Percentiles rank a stretch among this genome's conserved stretches.
These are phyloP conservation scores for Cytospora leucostoma DNA, from an alignment of 2,329 filamentous ascomycete species.

Conservation along the genomic window DNA sequence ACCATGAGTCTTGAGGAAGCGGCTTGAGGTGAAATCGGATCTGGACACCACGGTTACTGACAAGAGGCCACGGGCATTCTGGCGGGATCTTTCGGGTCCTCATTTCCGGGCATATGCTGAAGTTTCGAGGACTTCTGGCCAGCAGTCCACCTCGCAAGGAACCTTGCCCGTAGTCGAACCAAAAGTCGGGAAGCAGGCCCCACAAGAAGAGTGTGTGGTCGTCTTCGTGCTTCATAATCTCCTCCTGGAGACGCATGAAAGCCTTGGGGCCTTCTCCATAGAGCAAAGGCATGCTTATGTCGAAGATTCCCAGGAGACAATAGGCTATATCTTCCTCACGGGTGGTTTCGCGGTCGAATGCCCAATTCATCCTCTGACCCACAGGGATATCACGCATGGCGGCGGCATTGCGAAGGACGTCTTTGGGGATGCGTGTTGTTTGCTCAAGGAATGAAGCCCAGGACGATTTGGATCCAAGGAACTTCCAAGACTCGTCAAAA, in stretches of 20 bases:
- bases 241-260: constrained; percentile 6
- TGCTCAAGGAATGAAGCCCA: not conserved
- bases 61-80: not conserved
- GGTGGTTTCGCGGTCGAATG: not conserved
- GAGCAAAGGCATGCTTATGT: constrained; percentile 1
- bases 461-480: not conserved
- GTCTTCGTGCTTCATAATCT: not conserved
- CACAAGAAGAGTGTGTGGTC: constrained; percentile 1
- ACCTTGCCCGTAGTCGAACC: too few relatives aligned
- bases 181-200: not conserved
- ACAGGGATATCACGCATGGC: not conserved
- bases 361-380: not conserved
- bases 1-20: not conserved
- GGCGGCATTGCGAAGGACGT: not conserved
- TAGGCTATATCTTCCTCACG: constrained; percentile 4
- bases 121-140: not conserved
- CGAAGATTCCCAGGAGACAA: constrained; percentile 6
- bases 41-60: not conserved
- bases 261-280: constrained; percentile 13
- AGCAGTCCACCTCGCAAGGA: not conserved
- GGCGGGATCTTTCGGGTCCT: not conserved
- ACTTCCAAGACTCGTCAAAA: not conserved
- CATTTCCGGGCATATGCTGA: not conserved
- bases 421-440: not conserved
- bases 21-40: not conserved